phyloP scores from a whole-genome alignment of 2,329 filamentous ascomycete genomes.

The Cytospora mali region DNA sequence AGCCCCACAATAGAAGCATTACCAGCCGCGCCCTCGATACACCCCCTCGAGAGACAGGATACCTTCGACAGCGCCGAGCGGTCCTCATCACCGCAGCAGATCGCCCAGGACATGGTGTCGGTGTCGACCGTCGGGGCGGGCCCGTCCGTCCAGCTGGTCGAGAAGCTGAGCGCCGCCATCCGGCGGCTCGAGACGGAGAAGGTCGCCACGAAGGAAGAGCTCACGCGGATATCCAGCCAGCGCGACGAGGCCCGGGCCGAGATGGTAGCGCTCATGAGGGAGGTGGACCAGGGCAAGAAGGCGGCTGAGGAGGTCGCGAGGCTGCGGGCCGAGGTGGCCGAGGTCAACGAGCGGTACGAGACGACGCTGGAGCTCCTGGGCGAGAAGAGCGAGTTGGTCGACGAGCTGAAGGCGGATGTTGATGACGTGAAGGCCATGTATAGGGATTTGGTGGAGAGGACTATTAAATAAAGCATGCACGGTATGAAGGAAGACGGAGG shows the following conservation, averaged over 20 bases:
- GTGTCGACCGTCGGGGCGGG: constrained; percentile 89
- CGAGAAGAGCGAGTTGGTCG: constrained; percentile 94
- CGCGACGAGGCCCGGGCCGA: constrained; percentile 90
- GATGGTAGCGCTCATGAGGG: constrained; percentile 87
- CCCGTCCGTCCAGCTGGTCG: constrained; percentile 91
- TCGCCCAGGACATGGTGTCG: constrained; percentile 82
- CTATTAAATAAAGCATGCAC: constrained; percentile 60
- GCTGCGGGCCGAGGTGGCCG: constrained; percentile 68
- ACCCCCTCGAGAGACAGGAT: constrained; percentile 51
- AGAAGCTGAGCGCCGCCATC: constrained; percentile 92
- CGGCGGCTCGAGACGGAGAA: constrained; percentile 90
- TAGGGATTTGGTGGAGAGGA: constrained; percentile 85
- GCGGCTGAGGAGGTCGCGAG: constrained; percentile 62
- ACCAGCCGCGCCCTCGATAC: constrained; percentile 44
- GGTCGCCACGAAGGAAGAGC: constrained; percentile 83
- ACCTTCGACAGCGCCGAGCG: constrained; percentile 55
- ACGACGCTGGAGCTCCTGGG: constrained; percentile 93
- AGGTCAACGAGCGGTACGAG: constrained; percentile 78
- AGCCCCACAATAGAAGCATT: constrained; percentile 52
- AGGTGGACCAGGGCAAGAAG: constrained; percentile 71
- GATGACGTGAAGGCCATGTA: constrained; percentile 96
- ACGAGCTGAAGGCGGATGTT: constrained; percentile 87
- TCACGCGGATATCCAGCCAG: constrained; percentile 77
- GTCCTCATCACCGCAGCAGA: constrained; percentile 65
- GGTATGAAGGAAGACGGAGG: background rate